Conservation (phyloP, 2,329 filamentous ascomycete species). For the Fusarium pseudocircinatum region DNA sequence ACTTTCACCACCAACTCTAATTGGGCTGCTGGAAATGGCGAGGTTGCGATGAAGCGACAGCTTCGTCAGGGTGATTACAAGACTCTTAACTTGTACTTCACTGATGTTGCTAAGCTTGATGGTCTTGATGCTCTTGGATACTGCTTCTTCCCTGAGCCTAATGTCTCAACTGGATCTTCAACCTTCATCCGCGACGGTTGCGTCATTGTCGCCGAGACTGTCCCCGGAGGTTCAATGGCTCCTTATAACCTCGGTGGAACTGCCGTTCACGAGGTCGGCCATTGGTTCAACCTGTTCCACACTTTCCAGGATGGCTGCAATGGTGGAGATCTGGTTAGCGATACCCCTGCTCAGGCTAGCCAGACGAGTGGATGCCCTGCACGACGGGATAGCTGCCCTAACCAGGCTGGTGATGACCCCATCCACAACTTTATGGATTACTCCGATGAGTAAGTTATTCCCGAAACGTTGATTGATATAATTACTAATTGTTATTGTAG, state of each 20-base stretch:
- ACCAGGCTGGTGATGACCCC: conserved; percentile 45
- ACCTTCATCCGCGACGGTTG: conserved; percentile 53
- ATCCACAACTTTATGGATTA: conserved; percentile 54
- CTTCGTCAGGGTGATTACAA: conserved; percentile 58
- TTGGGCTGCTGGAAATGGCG: conserved; percentile 56
- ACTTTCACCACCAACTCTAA: conserved; percentile 58
- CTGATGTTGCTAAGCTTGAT: conserved; percentile 23
- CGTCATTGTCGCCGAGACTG: conserved; percentile 49
- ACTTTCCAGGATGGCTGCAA: conserved; percentile 52
- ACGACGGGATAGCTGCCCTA: conserved; percentile 48
- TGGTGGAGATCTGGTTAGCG: conserved; percentile 52
- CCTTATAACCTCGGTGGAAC: conserved; percentile 48
- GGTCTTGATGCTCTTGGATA: conserved; percentile 48
- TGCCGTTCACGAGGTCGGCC: conserved; percentile 50
- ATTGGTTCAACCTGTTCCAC: conserved; percentile 56
- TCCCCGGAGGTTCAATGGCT: conserved; percentile 49
- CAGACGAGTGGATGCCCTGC: conserved; percentile 49
- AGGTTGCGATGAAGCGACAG: conserved; percentile 55
- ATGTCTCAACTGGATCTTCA: conserved; percentile 8
- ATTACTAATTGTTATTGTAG: background rate
- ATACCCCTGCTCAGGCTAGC: conserved; percentile 52
- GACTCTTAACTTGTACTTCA: conserved; percentile 51
- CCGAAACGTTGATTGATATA: accelerated
- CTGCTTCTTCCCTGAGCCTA: conserved; percentile 55
- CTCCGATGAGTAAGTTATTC: conserved; percentile 51